Percentiles rank a stretch among this genome's conserved stretches.
phyloP scores from a whole-genome alignment of 108 stramenopile genomes.

The Tribonema minus region DNA sequence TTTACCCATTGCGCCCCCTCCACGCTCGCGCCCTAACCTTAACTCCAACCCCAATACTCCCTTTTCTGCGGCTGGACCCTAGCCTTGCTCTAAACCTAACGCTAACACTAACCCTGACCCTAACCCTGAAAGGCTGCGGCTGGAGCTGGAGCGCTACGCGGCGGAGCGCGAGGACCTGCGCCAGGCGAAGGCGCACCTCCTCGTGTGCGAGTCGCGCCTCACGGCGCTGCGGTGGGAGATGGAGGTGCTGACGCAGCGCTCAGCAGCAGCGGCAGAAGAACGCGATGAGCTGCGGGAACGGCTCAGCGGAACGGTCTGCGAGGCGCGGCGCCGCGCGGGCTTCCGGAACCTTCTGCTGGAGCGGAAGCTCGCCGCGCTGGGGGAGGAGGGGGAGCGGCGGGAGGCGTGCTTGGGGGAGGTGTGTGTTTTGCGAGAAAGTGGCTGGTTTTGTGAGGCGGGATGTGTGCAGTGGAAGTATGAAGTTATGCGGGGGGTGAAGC shows the following conservation, averaged over 20 bases:
- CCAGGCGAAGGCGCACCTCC: conserved; percentile 42
- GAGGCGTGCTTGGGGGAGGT: conserved; percentile 66
- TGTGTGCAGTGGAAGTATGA: background rate
- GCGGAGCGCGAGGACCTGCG: conserved; percentile 56
- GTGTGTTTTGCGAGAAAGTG: background rate
- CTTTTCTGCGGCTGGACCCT: background rate
- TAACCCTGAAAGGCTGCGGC: conserved; percentile 42
- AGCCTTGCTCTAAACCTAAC: too few relatives aligned
- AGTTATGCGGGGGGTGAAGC: background rate
- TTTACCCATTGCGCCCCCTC: background rate
- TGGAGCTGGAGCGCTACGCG: conserved; percentile 53
- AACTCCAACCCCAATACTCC: background rate
- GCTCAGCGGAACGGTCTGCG: conserved; percentile 51
- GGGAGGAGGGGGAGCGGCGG: conserved; percentile 54
- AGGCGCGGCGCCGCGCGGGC: conserved; percentile 67
- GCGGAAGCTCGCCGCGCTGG: conserved; percentile 60
- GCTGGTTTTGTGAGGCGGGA: background rate
- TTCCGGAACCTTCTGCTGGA: conserved; percentile 71
- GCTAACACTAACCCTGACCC: background rate
- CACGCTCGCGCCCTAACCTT: too few relatives aligned
- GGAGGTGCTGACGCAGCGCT: conserved; percentile 58
- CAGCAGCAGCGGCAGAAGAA: conserved; percentile 36
- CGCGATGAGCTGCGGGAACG: conserved; percentile 48
- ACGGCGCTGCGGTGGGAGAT: conserved; percentile 57
- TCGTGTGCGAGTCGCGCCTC: conserved; percentile 49